These are phyloP conservation scores for Hypoxylon sp. DNA, from an alignment of 2,329 filamentous ascomycete genomes.

Conservation along the genomic window DNA sequence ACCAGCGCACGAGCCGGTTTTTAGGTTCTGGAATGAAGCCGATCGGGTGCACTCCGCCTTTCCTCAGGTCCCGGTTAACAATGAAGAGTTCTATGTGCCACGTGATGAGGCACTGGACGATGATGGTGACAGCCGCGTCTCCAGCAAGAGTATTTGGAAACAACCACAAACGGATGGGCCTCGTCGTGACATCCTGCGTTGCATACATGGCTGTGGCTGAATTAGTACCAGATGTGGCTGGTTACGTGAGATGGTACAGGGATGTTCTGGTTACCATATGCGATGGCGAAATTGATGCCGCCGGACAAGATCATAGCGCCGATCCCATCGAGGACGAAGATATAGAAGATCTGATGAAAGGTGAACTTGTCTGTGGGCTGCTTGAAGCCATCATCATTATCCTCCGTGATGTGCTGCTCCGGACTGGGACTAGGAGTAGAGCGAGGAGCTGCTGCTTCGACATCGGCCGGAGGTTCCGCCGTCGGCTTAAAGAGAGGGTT, in stretches of 20 bases:
- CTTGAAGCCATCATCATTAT: conserved; percentile 38
- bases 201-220: conserved; percentile 61
- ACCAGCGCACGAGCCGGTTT: conserved; percentile 56
- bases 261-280: conserved; percentile 57
- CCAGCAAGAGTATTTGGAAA: conserved; percentile 65
- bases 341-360: conserved; percentile 62
- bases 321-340: conserved; percentile 63
- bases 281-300: conserved; percentile 66
- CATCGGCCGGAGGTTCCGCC: conserved; percentile 29
- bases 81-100: conserved; percentile 64
- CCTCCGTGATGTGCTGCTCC: conserved; percentile 15
- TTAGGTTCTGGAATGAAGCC: conserved; percentile 59
- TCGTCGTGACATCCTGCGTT: conserved; percentile 52
- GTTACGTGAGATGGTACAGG: conserved; percentile 2
- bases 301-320: conserved; percentile 63
- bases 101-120: conserved; percentile 64
- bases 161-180: conserved; percentile 62
- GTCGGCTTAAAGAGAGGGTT: conserved; percentile 45
- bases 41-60: conserved; percentile 61
- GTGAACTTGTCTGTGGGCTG: conserved; percentile 58
- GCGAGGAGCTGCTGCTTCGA: conserved; percentile 32
- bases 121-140: conserved; percentile 65
- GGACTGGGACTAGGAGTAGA: conserved; percentile 13
- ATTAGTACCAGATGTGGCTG: conserved; percentile 19
- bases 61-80: conserved; percentile 62